phyloP scores from a whole-genome alignment of 108 stramenopile species.

The Skeletonema tropicum region DNA sequence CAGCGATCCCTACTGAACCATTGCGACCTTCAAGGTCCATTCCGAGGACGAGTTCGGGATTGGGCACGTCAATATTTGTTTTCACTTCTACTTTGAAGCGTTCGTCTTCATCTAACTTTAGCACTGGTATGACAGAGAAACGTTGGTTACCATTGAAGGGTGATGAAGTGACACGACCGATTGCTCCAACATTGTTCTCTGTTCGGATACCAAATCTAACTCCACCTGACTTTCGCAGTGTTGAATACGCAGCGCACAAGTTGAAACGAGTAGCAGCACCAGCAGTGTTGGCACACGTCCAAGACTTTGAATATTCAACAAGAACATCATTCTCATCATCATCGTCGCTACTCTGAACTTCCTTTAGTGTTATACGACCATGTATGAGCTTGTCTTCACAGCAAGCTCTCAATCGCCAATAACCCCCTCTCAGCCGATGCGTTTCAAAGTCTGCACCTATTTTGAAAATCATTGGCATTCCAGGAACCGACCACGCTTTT shows the following conservation, averaged over 20 bases:
- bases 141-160: constrained; percentile 18
- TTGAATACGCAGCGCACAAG: constrained; percentile 39
- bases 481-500: constrained; percentile 47
- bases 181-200: constrained; percentile 23
- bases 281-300: constrained; percentile 42
- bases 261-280: constrained; percentile 39
- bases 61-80: constrained; percentile 43
- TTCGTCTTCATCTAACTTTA: constrained; percentile 43
- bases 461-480: constrained; percentile 37
- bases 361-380: constrained; percentile 36
- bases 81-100: constrained; percentile 42
- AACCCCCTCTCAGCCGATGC: constrained; percentile 29
- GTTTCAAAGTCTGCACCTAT: constrained; percentile 49
- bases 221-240: constrained; percentile 17
- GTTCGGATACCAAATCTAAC: constrained; percentile 44
- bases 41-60: constrained; percentile 47
- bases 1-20: constrained; percentile 39
- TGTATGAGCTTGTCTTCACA: constrained; percentile 41
- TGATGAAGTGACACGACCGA: constrained; percentile 6
- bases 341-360: constrained; percentile 15
- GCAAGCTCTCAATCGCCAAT: constrained; percentile 45
- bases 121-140: constrained; percentile 34
- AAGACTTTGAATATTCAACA: constrained; percentile 46
- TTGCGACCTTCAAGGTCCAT: constrained; percentile 27
- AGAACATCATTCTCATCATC: constrained; percentile 11